A percentile compares a stretch with the other conserved stretches of the same genome.
Conservation (phyloP, 176 grass and related monocot genomes). For the Oryza meyeriana region DNA sequence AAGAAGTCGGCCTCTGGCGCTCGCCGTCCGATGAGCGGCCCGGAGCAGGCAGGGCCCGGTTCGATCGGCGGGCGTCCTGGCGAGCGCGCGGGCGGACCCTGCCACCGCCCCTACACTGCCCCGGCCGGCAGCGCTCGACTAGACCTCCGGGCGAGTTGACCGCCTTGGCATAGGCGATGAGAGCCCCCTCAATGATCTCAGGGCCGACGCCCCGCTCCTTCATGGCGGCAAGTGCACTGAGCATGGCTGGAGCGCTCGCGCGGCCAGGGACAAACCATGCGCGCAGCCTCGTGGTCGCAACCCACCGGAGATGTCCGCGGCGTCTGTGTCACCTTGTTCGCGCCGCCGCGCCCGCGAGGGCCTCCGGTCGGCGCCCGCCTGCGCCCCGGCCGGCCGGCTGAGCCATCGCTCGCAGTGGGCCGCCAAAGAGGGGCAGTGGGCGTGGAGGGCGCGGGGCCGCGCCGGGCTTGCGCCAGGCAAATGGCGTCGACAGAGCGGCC, state of each 20-base stretch:
- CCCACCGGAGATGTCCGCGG: too few relatives aligned
- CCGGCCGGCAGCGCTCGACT: too few relatives aligned
- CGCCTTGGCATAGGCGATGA: slow-evolving; percentile 89
- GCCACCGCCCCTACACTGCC: slow-evolving; percentile 31
- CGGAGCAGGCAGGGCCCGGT: background rate
- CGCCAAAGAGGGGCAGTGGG: slow-evolving; percentile 78
- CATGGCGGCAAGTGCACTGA: slow-evolving; percentile 88
- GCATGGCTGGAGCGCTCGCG: slow-evolving; percentile 67
- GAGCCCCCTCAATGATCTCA: slow-evolving; percentile 71
- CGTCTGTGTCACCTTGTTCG: too few relatives aligned
- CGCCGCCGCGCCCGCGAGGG: too few relatives aligned
- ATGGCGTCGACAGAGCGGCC: slow-evolving; percentile 80
- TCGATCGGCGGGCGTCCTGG: too few relatives aligned
- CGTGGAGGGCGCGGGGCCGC: too few relatives aligned
- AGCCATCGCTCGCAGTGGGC: slow-evolving; percentile 69
- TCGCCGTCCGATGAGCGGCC: slow-evolving; percentile 47
- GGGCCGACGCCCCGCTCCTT: slow-evolving; percentile 61
- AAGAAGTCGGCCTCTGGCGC: slow-evolving; percentile 74
- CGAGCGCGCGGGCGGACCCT: too few relatives aligned
- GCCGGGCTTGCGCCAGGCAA: slow-evolving; percentile 55
- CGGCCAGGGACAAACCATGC: slow-evolving; percentile 64
- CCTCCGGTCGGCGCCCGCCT: slow-evolving; percentile 39
- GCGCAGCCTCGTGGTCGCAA: too few relatives aligned
- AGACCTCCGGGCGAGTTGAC: too few relatives aligned
- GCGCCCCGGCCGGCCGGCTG: background rate